Evolutionary conservation across 371 early-diverging fungal genomes (phyloP).

Genomic region (Choanephora cucurbitarum): DNA sequence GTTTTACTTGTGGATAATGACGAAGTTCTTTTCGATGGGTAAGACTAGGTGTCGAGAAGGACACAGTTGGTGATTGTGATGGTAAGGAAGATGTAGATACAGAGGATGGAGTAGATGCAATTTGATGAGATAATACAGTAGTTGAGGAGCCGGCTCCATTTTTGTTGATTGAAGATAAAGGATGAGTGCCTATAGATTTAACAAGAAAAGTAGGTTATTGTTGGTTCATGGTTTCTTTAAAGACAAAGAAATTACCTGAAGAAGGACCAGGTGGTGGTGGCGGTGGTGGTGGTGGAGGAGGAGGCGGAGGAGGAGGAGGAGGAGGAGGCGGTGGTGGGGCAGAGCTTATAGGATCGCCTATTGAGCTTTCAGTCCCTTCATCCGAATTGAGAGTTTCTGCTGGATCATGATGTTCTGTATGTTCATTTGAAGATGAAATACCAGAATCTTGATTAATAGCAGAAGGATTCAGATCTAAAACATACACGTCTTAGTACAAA

Average conservation of each 20-base stretch:
- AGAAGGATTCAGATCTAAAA: background rate
- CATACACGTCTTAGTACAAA: too few species aligned
- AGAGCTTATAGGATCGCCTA: background rate
- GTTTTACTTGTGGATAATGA: conserved; percentile 45
- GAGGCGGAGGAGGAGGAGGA: conserved; percentile 25
- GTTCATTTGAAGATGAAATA: background rate
- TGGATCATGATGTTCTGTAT: background rate
- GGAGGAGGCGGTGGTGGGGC: conserved; percentile 9
- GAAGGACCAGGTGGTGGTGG: conserved; percentile 16
- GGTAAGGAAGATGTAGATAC: background rate
- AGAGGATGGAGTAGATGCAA: background rate
- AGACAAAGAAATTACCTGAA: background rate
- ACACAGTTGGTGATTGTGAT: conserved; percentile 1
- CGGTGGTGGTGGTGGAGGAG: conserved; percentile 9
- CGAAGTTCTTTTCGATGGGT: conserved; percentile 39
- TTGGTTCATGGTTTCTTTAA: too few species aligned
- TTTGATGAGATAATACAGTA: background rate
- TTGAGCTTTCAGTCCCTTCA: too few species aligned
- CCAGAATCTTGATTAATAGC: background rate
- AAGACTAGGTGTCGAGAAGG: background rate
- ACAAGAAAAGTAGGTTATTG: too few species aligned
- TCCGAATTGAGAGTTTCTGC: background rate
- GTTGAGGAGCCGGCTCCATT: too few species aligned
- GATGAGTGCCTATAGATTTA: too few species aligned
- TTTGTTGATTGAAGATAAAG: too few species aligned